Base-by-base conservation (phyloP, 805 yeast genomes). In the Schwanniomyces yamadae region DNA sequence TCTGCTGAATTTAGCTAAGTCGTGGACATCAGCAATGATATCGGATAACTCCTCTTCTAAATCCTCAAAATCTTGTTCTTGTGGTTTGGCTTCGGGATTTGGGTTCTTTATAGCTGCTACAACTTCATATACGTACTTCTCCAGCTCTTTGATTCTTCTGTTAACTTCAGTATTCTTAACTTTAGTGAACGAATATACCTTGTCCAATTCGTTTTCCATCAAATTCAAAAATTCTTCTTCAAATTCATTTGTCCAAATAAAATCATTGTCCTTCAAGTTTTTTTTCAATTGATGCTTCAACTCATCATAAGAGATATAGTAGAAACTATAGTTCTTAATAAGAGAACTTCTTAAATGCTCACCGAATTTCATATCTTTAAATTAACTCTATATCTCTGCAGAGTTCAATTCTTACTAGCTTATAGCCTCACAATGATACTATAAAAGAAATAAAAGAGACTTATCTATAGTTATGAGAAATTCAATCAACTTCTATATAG, bases 341-440 rank as follows among this genome's bases (percentile, higher is more conserved):
- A 91, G 80, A 36, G 96, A 85, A 48, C 85, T 82, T 58, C 87
- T 81, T 50, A 91, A 75, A 54, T 88, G 95, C 61, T 90, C 96
- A 21, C 99, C 99, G 54, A 93, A 93, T 75, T 90, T 91, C 97
- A 93, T 93, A 15, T 16, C n/a, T n/a, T n/a, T n/a, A n/a, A n/a
- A n/a, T n/a, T n/a, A n/a, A n/a, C n/a, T n/a, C n/a, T n/a, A n/a
- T n/a, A n/a, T n/a, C n/a, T n/a, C n/a, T n/a, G n/a, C n/a, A n/a
- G n/a, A n/a, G n/a, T n/a, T n/a, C n/a, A n/a, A n/a, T n/a, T n/a
- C n/a, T n/a, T n/a, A n/a, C n/a, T n/a, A n/a, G n/a, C n/a, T n/a
- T n/a, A n/a, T n/a, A n/a, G n/a, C n/a, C n/a, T n/a, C n/a, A n/a
- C n/a, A n/a, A n/a, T n/a, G n/a, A n/a, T n/a, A n/a, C n/a, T n/a